These are phyloP conservation scores for Hyphodiscus hymeniophilus DNA, from an alignment of 495 filamentous ascomycete genomes.

Conservation along the genomic window DNA sequence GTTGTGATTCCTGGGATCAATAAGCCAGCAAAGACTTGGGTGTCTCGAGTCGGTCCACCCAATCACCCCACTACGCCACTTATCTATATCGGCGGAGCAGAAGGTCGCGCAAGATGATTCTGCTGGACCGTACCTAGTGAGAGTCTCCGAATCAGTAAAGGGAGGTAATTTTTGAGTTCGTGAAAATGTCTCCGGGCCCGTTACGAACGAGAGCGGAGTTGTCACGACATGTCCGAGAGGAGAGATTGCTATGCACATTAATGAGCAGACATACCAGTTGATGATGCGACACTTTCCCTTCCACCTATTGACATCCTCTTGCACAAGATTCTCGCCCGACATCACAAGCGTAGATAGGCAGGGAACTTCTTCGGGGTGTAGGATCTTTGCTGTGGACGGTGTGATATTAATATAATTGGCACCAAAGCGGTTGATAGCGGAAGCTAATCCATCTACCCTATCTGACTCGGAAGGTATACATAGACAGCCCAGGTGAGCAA, in stretches of 20 bases:
- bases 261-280: slow-evolving; percentile 58
- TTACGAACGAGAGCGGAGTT: too few relatives aligned
- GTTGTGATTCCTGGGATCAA: slow-evolving; percentile 43
- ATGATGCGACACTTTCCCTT: slow-evolving; percentile 39
- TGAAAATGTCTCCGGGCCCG: too few relatives aligned
- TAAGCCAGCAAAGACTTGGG: too few relatives aligned
- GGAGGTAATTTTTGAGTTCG: too few relatives aligned
- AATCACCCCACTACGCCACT: too few relatives aligned
- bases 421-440: slow-evolving; percentile 25
- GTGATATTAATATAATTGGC: slow-evolving; percentile 31
- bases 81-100: too few relatives aligned
- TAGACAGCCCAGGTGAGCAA: slow-evolving; percentile 45
- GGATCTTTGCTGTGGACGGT: slow-evolving; percentile 39
- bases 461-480: slow-evolving; percentile 39
- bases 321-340: slow-evolving; percentile 48
- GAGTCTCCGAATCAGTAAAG: too few relatives aligned
- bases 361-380: slow-evolving; percentile 32
- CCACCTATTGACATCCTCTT: slow-evolving; percentile 48
- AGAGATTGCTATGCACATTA: too few relatives aligned
- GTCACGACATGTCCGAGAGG: too few relatives aligned
- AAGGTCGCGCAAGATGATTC: too few relatives aligned
- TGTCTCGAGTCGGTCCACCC: too few relatives aligned
- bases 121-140: too few relatives aligned
- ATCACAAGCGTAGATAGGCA: slow-evolving; percentile 38
- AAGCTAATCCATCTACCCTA: slow-evolving; percentile 28